Evolutionary conservation across 2,329 filamentous ascomycete genomes (phyloP).

Genomic region (Sclerotinia trifoliorum): DNA sequence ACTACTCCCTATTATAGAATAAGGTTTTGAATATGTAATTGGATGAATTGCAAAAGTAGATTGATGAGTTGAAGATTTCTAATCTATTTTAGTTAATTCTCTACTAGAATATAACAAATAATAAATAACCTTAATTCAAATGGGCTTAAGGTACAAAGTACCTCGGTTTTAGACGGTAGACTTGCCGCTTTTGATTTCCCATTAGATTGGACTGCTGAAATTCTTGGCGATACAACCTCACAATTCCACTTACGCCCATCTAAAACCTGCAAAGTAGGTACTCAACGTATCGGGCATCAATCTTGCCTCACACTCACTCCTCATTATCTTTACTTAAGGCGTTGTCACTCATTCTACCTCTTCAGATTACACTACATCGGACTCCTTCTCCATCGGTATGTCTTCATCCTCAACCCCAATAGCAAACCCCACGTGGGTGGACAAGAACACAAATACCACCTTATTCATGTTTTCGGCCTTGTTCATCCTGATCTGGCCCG

Average conservation of each 20-base stretch:
- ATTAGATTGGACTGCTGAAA: neutral
- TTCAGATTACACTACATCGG: slow-evolving; percentile 6
- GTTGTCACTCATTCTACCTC: neutral
- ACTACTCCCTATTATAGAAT: too few species aligned
- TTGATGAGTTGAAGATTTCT: too few species aligned
- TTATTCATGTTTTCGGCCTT: slow-evolving; percentile 10
- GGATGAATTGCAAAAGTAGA: too few species aligned
- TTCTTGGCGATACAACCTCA: neutral
- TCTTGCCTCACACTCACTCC: neutral
- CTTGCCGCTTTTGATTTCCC: neutral
- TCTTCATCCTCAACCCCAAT: slow-evolving; percentile 1
- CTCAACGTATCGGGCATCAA: slow-evolving; percentile 3
- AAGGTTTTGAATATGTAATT: too few species aligned
- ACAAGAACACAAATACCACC: slow-evolving; percentile 8
- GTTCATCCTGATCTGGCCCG: neutral
- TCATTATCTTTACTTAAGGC: neutral
- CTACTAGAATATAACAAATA: too few species aligned
- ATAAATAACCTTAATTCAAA: too few species aligned
- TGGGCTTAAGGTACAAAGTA: too few species aligned
- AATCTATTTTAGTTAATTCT: too few species aligned
- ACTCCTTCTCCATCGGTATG: neutral
- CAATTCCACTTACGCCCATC: neutral
- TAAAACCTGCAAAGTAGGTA: neutral
- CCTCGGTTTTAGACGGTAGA: too few species aligned
- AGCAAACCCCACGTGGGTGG: slow-evolving; percentile 6